Evolutionary conservation across 108 stramenopile genomes (phyloP).

Genomic region (Nitzschia palea): DNA sequence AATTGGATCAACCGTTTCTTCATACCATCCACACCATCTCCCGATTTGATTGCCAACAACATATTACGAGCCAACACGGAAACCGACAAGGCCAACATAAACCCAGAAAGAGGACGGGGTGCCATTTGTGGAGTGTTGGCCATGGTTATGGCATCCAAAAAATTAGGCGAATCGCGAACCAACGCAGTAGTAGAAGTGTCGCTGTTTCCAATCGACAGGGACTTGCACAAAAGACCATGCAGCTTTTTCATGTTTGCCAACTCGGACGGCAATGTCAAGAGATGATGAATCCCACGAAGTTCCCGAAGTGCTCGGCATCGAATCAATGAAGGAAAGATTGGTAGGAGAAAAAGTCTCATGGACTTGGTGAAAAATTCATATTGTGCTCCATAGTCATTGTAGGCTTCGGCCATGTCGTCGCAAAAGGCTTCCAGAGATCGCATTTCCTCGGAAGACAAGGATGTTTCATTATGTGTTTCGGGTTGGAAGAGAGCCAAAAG

Average conservation of each 20-base stretch:
- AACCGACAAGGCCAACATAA: conserved; percentile 11
- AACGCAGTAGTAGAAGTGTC: not conserved
- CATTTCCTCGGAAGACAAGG: conserved; percentile 42
- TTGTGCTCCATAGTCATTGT: conserved; percentile 80
- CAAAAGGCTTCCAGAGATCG: conserved; percentile 68
- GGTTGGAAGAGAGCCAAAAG: conserved; percentile 27
- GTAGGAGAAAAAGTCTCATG: conserved; percentile 65
- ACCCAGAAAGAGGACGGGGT: conserved; percentile 12
- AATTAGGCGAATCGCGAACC: conserved; percentile 19
- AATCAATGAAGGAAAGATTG: conserved; percentile 59
- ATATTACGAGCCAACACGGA: conserved; percentile 20
- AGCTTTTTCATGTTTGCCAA: conserved; percentile 27
- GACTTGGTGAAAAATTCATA: conserved; percentile 62
- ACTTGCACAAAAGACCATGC: conserved; percentile 1
- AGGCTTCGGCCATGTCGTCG: conserved; percentile 70
- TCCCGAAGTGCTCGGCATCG: conserved; percentile 47
- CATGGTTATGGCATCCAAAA: conserved; percentile 20
- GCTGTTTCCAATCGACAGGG: not conserved
- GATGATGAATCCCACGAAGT: conserved; percentile 57
- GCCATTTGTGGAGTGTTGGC: not conserved
- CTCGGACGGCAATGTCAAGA: conserved; percentile 63
- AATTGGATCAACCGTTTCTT: conserved; percentile 9
- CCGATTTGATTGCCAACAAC: not conserved
- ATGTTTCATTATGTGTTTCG: conserved; percentile 3
- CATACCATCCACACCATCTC: not conserved